Evolutionary conservation across 2,329 filamentous ascomycete genomes (phyloP), one percentile per base, ranked within the genome.

Genomic region (Xylariaceae sp.): DNA sequence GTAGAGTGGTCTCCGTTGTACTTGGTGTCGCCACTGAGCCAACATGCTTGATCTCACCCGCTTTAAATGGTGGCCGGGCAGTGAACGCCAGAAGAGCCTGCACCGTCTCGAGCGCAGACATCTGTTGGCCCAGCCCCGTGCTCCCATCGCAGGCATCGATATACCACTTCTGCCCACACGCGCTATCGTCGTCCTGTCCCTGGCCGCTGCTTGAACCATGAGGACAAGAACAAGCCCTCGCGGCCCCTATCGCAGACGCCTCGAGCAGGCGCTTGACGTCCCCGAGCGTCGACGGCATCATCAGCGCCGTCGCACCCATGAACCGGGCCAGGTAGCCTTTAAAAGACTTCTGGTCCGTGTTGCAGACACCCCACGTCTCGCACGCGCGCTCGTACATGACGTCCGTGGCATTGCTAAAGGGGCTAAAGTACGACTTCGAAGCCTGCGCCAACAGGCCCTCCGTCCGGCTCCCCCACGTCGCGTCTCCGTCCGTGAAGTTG

Each of bases 381-480:
- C 82, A 86, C n/a, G 76, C 74, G 31, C 68, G 67, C 60, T 86
- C 81, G 53, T 68, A 78, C 73, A 85, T 78, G 59, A 83, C 63
- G 53, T 76, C 65, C 15, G 75, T 73, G 4, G 69, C 62, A 49
- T 76, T 73, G 12, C 65, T 54, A 32, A 64, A 68, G 4, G 71
- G 68, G 32, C 59, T 61, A 63, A 83, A 82, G 56, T 65, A 66
- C 16, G 60, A 63, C 17, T 54, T 48, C 3, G 71, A 62, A 16
- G 72, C 73, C 16, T 67, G 59, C 14, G n/a, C n/a, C n/a, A 83
- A 59, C 16, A 83, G 66, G 15, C 67, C 64, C 34, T 66, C 52
- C 1, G 75, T 66, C 29, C 76, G 73, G 11, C 71, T 59, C 8
- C 60, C 58, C 81, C 81, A 85, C 21, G 65, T 60, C 16, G 59